Conservation (phyloP, 2,329 filamentous ascomycete species). For the Chaetothyriales sp. region DNA sequence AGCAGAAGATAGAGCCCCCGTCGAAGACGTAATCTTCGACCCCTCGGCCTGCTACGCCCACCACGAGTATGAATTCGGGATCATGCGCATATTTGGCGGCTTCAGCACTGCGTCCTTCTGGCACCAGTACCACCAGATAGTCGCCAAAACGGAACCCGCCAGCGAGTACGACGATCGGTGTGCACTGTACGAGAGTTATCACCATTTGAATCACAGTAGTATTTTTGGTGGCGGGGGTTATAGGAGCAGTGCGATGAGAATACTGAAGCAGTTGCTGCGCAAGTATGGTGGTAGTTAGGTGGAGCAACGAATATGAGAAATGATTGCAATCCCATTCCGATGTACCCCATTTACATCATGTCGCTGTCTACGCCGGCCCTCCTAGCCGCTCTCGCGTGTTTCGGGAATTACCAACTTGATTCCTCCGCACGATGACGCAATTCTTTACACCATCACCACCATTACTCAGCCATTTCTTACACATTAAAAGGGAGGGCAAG, state of each 20-base stretch:
- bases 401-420: too few species aligned
- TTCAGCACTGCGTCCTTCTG: conserved; percentile 55
- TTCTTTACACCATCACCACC: too few species aligned
- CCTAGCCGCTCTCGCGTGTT: too few species aligned
- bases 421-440: too few species aligned
- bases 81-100: conserved; percentile 94
- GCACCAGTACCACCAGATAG: conserved; percentile 60
- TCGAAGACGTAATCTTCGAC: conserved; percentile 71
- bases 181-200: conserved; percentile 73
- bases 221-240: conserved; percentile 68
- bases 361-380: too few species aligned
- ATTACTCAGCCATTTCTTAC: too few species aligned
- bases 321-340: too few species aligned
- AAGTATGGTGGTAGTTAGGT: conserved; percentile 47
- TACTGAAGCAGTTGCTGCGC: conserved; percentile 59
- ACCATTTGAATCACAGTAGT: conserved; percentile 78
- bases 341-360: too few species aligned
- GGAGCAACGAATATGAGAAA: too few species aligned
- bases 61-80: conserved; percentile 79
- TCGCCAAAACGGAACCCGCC: conserved; percentile 66
- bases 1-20: conserved; percentile 29
- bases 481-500: neutral
- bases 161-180: conserved; percentile 78
- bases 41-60: conserved; percentile 72
- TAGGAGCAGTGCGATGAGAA: conserved; percentile 57